Conservation (phyloP, 2,329 filamentous ascomycete species). For the Eurotiales sp. region DNA sequence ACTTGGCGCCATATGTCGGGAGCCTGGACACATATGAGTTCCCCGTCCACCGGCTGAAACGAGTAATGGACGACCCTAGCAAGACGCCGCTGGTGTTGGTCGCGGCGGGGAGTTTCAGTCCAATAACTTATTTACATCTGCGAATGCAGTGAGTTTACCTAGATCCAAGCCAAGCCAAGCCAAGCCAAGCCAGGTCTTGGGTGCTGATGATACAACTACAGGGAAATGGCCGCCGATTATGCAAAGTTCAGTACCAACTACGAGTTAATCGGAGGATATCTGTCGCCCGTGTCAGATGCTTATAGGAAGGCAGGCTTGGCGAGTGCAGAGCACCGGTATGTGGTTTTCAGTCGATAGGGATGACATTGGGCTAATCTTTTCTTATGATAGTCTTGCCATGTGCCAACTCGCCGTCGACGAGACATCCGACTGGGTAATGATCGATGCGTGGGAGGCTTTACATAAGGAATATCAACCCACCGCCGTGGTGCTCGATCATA, state of each 20-base stretch:
- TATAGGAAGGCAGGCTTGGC: slow-evolving; percentile 80
- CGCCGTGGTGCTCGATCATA: slow-evolving; percentile 84
- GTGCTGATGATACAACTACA: slow-evolving; percentile 62
- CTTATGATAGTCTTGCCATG: slow-evolving; percentile 64
- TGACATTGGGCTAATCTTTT: neutral
- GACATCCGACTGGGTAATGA: slow-evolving; percentile 75
- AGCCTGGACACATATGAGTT: slow-evolving; percentile 42
- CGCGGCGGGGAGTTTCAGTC: slow-evolving; percentile 62
- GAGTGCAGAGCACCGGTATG: slow-evolving; percentile 63
- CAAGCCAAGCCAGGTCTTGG: too few relatives aligned
- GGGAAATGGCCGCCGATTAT: slow-evolving; percentile 83
- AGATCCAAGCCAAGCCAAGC: neutral
- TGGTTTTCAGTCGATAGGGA: neutral
- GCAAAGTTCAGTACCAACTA: slow-evolving; percentile 71
- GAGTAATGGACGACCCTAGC: slow-evolving; percentile 44
- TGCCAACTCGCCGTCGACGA: slow-evolving; percentile 72
- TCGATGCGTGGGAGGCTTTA: slow-evolving; percentile 85
- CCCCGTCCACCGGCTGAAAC: slow-evolving; percentile 43
- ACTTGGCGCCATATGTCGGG: slow-evolving; percentile 22
- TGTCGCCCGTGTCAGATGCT: slow-evolving; percentile 71
- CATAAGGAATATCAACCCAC: slow-evolving; percentile 84
- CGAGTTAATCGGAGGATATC: slow-evolving; percentile 81
- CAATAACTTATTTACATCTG: slow-evolving; percentile 62
- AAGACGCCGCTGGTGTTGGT: slow-evolving; percentile 47
- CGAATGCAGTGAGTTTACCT: slow-evolving; percentile 18